phyloP scores from a whole-genome alignment of 2,329 filamentous ascomycete genomes.

The Stachybotrys chartarum region DNA sequence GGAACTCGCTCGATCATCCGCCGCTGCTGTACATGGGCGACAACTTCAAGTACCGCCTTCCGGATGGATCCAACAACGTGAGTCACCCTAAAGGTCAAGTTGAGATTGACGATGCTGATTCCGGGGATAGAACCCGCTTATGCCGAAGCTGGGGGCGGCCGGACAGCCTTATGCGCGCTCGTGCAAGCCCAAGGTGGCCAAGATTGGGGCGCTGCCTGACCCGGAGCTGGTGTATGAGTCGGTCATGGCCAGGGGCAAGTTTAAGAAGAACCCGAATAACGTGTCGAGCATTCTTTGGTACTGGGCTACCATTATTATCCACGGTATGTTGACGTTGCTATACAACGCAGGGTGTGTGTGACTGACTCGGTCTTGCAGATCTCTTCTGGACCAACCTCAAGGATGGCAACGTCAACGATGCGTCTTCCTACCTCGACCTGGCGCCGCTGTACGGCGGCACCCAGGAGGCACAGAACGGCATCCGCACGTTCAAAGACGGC shows the following conservation, averaged over 20 bases:
- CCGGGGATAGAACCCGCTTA: slow-evolving; percentile 48
- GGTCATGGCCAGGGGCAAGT: slow-evolving; percentile 45
- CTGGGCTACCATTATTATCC: slow-evolving; percentile 67
- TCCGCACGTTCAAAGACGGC: slow-evolving; percentile 65
- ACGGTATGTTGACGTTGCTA: slow-evolving; percentile 36
- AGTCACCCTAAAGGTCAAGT: slow-evolving; percentile 1
- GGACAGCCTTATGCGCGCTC: slow-evolving; percentile 61
- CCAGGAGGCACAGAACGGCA: slow-evolving; percentile 56
- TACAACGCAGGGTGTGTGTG: background rate
- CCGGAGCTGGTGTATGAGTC: slow-evolving; percentile 56
- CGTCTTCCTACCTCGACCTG: slow-evolving; percentile 66
- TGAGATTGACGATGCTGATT: background rate
- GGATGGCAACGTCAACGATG: slow-evolving; percentile 55
- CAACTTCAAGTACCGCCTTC: slow-evolving; percentile 56
- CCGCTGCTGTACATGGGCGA: slow-evolving; percentile 58
- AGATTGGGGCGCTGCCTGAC: slow-evolving; percentile 61
- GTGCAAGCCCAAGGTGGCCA: slow-evolving; percentile 49
- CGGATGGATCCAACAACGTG: slow-evolving; percentile 65
- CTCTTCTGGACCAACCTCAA: slow-evolving; percentile 62
- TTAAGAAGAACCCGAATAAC: slow-evolving; percentile 59
- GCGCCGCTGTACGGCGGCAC: slow-evolving; percentile 66
- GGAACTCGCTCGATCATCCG: slow-evolving; percentile 66
- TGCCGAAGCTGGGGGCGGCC: slow-evolving; percentile 60
- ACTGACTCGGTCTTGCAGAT: slow-evolving; percentile 28
- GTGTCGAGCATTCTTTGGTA: slow-evolving; percentile 67